Conservation (phyloP, 257 asterid genomes). For the Primulina huaijiensis region DNA sequence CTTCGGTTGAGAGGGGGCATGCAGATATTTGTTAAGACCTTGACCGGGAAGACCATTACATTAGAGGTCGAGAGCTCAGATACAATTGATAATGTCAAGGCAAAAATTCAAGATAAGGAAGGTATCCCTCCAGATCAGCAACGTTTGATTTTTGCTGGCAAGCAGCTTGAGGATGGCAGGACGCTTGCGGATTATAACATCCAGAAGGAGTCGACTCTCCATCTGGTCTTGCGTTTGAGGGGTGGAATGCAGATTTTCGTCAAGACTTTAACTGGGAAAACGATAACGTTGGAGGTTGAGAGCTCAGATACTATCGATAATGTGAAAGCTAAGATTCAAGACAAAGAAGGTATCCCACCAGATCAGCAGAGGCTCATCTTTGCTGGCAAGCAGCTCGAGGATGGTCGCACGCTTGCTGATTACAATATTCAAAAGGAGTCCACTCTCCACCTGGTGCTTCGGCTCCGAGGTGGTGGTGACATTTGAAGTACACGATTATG, state of each 20-base stretch:
- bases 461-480: slow-evolving; percentile 12
- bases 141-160: too few species aligned
- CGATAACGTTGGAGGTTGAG: slow-evolving; percentile 16
- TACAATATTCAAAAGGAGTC: slow-evolving; percentile 10
- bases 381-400: background rate
- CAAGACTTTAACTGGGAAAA: slow-evolving; percentile 17
- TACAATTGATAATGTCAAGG: too few species aligned
- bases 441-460: slow-evolving; percentile 18
- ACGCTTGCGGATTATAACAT: too few species aligned
- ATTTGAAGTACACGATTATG: background rate
- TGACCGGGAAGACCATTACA: too few species aligned
- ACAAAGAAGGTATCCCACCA: slow-evolving; percentile 11
- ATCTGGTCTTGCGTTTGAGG: slow-evolving; percentile 15
- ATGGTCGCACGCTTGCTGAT: background rate
- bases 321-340: slow-evolving; percentile 19
- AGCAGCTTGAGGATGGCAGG: too few species aligned
- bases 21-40: too few species aligned
- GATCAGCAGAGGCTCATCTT: background rate
- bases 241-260: slow-evolving; percentile 23
- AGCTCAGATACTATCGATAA: background rate
- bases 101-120: too few species aligned
- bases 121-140: too few species aligned
- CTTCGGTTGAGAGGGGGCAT: too few species aligned
- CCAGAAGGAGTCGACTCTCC: background rate
- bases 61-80: too few species aligned